phyloP scores from a whole-genome alignment of 1,139 yeast genomes.

The Pichiaceae sp. region DNA sequence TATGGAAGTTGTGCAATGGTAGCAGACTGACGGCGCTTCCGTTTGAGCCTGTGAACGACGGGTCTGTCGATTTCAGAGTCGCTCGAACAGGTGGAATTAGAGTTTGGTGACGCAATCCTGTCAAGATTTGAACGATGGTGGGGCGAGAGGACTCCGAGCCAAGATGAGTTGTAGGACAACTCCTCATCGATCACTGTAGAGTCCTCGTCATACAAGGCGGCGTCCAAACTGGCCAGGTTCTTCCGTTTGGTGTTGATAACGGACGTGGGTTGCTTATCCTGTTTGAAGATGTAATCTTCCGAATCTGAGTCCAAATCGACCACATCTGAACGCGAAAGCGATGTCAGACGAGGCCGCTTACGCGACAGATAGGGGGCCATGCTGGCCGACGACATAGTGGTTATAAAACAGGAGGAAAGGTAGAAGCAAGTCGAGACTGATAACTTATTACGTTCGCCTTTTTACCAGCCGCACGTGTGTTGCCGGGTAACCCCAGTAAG shows the following conservation, averaged over 20 bases:
- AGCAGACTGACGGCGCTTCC: slow-evolving; percentile 37
- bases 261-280: slow-evolving; percentile 12
- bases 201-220: slow-evolving; percentile 1
- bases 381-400: slow-evolving; percentile 6
- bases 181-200: background rate
- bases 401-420: background rate
- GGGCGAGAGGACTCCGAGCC: background rate
- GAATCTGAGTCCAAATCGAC: slow-evolving; percentile 31
- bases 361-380: slow-evolving; percentile 5
- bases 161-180: background rate
- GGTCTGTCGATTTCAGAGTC: background rate
- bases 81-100: background rate
- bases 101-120: background rate
- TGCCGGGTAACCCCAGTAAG: too few species aligned
- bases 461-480: too few species aligned
- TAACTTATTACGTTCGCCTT: too few species aligned
- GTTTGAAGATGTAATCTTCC: slow-evolving; percentile 27
- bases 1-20: slow-evolving; percentile 68
- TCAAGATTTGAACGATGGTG: background rate
- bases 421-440: too few species aligned
- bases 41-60: background rate
- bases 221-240: background rate
- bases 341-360: slow-evolving; percentile 7
- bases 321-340: slow-evolving; percentile 12
- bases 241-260: background rate